phyloP scores from a whole-genome alignment of 2,329 filamentous ascomycete species.

The Teratosphaeria epicoccoides region DNA sequence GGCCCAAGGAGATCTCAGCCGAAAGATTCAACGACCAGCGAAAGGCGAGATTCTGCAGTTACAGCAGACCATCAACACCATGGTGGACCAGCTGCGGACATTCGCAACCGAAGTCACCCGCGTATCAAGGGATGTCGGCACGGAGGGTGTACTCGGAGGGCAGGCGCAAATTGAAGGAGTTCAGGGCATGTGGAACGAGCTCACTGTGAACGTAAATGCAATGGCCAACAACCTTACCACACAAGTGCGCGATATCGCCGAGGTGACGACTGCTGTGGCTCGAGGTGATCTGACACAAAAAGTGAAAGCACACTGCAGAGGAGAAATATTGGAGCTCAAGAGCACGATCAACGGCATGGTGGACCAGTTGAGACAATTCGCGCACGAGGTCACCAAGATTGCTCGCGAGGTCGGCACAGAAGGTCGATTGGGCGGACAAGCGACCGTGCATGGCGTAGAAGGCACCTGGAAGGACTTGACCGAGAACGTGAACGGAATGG shows the following conservation, averaged over 20 bases:
- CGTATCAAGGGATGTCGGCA: constrained; percentile 54
- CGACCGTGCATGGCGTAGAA: constrained; percentile 43
- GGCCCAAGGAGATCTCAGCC: constrained; percentile 83
- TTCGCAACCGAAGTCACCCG: constrained; percentile 56
- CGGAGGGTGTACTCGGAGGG: constrained; percentile 52
- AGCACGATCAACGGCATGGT: constrained; percentile 45
- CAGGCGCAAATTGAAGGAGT: constrained; percentile 56
- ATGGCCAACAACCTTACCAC: constrained; percentile 45
- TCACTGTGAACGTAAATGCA: constrained; percentile 47
- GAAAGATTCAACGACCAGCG: constrained; percentile 91
- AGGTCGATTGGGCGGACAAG: constrained; percentile 41
- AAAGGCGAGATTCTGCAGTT: constrained; percentile 89
- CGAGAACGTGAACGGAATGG: constrained; percentile 46
- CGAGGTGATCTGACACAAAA: constrained; percentile 42
- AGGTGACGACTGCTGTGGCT: constrained; percentile 43
- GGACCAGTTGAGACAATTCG: constrained; percentile 42
- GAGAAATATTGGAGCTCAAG: constrained; percentile 42
- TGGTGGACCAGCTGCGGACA: constrained; percentile 56
- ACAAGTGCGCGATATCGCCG: constrained; percentile 43
- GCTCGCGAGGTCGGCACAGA: constrained; percentile 44
- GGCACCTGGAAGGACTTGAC: constrained; percentile 45
- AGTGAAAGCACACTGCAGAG: constrained; percentile 42
- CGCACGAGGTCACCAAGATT: constrained; percentile 44
- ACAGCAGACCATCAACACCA: constrained; percentile 73
- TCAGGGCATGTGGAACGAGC: constrained; percentile 56